phyloP scores from a whole-genome alignment of 495 filamentous ascomycete genomes.

The Penicillium turbatum region DNA sequence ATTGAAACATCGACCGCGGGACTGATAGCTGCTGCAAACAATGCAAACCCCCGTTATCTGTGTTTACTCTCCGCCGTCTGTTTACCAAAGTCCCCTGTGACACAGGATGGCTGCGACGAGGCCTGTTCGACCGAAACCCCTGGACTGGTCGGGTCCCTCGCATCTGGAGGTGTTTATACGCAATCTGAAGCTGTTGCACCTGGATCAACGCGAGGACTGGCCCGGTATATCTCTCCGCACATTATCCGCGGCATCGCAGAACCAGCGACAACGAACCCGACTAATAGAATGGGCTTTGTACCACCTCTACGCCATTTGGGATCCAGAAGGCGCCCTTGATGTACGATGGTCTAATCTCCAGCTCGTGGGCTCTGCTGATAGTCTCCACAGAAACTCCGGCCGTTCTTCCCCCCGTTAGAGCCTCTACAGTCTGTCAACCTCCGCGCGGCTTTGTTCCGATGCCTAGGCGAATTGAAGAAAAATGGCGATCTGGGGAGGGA shows the following conservation, averaged over 20 bases:
- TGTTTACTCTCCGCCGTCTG: constrained; percentile 17
- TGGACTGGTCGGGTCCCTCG: constrained; percentile 44
- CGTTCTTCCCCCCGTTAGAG: constrained; percentile 84
- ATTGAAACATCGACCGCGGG: constrained; percentile 1
- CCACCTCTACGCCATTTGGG: constrained; percentile 76
- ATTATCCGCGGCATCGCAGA: constrained; percentile 64
- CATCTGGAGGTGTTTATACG: constrained; percentile 67
- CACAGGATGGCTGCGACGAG: constrained; percentile 33
- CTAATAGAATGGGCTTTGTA: constrained; percentile 82
- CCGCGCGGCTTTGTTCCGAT: constrained; percentile 75
- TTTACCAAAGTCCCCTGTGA: constrained; percentile 16
- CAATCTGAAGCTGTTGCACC: constrained; percentile 73
- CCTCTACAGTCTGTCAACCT: constrained; percentile 85
- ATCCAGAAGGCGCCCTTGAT: constrained; percentile 65
- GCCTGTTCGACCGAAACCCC: constrained; percentile 30
- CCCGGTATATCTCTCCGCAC: constrained; percentile 60
- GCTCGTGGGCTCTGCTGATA: constrained; percentile 1
- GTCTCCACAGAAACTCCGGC: constrained; percentile 65
- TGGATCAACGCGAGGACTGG: constrained; percentile 73
- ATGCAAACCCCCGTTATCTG: constrained; percentile 31
- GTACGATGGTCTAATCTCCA: constrained; percentile 37
- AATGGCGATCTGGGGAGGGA: constrained; percentile 76
- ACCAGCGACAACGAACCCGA: constrained; percentile 73
- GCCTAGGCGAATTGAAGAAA: constrained; percentile 77
- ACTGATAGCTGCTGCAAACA: constrained; percentile 25